A percentile compares a stretch with the other conserved stretches of the same genome.
These are phyloP conservation scores for Talaromyces trachyspermus DNA, from an alignment of 495 filamentous ascomycete species.

Conservation along the genomic window DNA sequence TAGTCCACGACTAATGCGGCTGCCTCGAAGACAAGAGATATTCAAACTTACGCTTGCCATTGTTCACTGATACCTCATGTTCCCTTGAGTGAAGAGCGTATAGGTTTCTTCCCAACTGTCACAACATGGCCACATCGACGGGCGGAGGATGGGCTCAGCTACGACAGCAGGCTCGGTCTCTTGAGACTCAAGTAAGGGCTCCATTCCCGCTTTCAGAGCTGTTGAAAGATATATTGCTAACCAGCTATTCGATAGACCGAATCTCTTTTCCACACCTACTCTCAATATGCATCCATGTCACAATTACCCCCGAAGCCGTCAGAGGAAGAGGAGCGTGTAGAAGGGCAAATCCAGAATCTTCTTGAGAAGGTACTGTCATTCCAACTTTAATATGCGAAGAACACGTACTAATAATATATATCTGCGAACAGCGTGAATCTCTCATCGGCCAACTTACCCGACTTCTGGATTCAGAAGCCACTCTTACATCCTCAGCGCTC, in stretches of 20 bases:
- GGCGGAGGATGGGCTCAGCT: conserved; percentile 91
- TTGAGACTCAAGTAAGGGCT: conserved; percentile 80
- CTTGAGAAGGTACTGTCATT: conserved; percentile 56
- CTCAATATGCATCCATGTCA: conserved; percentile 78
- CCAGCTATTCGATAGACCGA: conserved; percentile 64
- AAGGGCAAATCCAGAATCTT: conserved; percentile 76
- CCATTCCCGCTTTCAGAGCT: background rate
- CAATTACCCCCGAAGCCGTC: conserved; percentile 76
- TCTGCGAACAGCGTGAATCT: conserved; percentile 58
- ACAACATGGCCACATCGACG: conserved; percentile 62
- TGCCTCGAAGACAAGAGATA: background rate
- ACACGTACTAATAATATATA: background rate
- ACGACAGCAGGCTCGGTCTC: conserved; percentile 79
- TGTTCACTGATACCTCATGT: background rate
- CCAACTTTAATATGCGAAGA: no score
- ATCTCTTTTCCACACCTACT: conserved; percentile 87
- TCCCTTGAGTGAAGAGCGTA: conserved; percentile 1
- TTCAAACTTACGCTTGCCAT: background rate
- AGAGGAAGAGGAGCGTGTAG: conserved; percentile 73
- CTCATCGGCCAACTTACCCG: conserved; percentile 77
- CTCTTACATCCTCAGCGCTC: conserved; percentile 77
- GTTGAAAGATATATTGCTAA: conserved; percentile 1
- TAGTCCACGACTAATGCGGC: no score
- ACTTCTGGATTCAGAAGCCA: conserved; percentile 90
- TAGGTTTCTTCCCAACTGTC: conserved; percentile 1